phyloP scores from a whole-genome alignment of 345 rosid genomes.

The Aurinia saxatilis region DNA sequence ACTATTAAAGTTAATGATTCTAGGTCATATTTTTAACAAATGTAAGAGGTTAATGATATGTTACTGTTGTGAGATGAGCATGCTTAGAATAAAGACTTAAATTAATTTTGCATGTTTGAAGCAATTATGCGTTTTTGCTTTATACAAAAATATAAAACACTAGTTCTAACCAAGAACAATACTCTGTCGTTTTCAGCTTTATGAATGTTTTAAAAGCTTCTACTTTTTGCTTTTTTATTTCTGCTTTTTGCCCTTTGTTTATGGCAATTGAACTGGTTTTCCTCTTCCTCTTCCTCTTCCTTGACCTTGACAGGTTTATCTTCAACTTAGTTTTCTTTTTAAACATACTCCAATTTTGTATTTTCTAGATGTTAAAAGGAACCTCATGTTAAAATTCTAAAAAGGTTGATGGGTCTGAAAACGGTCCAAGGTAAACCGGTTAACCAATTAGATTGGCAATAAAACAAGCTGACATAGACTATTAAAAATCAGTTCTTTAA shows the following conservation, averaged over 20 bases:
- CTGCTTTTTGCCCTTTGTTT: slow-evolving; percentile 23
- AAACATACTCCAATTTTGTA: too few species aligned
- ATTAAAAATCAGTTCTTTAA: too few species aligned
- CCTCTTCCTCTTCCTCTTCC: slow-evolving; percentile 11
- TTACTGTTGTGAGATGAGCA: slow-evolving; percentile 15
- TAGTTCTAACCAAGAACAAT: slow-evolving; percentile 17
- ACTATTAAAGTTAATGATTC: neutral
- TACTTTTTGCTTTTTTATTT: slow-evolving; percentile 21
- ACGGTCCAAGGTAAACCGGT: too few species aligned
- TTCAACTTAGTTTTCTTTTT: too few species aligned
- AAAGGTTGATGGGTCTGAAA: too few species aligned
- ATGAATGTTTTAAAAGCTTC: slow-evolving; percentile 17
- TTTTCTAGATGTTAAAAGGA: too few species aligned
- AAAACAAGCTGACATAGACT: too few species aligned
- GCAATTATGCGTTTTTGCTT: slow-evolving; percentile 27
- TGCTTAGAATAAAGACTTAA: slow-evolving; percentile 9
- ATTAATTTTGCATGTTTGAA: slow-evolving; percentile 4
- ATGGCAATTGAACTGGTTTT: slow-evolving; percentile 10
- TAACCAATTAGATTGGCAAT: too few species aligned
- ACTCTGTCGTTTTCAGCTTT: slow-evolving; percentile 32
- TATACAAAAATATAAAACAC: slow-evolving; percentile 15
- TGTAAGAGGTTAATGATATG: neutral
- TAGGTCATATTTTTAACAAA: neutral
- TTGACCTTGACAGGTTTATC: slow-evolving; percentile 18
- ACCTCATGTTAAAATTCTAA: too few species aligned